Percentiles rank a stretch among this genome's conserved stretches.
Conservation (phyloP, 345 rosid species). For the Citrus glauca region DNA sequence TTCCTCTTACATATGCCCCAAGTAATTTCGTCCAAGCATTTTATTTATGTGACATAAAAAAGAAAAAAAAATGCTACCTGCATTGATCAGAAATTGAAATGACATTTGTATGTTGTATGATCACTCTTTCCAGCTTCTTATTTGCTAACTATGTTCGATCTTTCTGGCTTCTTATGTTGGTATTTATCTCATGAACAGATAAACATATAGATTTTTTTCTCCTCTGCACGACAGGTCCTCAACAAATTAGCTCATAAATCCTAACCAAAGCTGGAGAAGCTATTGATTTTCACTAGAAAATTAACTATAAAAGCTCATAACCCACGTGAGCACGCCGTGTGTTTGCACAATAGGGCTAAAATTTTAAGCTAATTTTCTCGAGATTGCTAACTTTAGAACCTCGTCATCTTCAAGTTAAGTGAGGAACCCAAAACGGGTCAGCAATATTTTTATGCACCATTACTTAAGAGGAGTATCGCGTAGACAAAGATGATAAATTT, state of each 20-base stretch:
- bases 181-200: background rate
- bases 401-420: conserved; percentile 15
- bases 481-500: background rate
- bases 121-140: background rate
- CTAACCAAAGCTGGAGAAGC: background rate
- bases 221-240: background rate
- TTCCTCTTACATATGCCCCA: background rate
- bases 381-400: background rate
- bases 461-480: background rate
- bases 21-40: background rate
- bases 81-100: background rate
- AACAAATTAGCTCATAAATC: background rate
- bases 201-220: background rate
- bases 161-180: background rate
- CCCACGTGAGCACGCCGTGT: background rate
- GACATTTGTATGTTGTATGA: too few species aligned
- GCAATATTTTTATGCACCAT: background rate
- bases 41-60: background rate
- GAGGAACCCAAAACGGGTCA: conserved; percentile 15
- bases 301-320: background rate
- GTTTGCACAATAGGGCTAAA: background rate
- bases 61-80: too few species aligned
- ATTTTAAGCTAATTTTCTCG: background rate
- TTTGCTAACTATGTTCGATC: background rate
- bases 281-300: background rate